Conservation (phyloP, 441 rosid species). For the Syzygium malaccense region DNA sequence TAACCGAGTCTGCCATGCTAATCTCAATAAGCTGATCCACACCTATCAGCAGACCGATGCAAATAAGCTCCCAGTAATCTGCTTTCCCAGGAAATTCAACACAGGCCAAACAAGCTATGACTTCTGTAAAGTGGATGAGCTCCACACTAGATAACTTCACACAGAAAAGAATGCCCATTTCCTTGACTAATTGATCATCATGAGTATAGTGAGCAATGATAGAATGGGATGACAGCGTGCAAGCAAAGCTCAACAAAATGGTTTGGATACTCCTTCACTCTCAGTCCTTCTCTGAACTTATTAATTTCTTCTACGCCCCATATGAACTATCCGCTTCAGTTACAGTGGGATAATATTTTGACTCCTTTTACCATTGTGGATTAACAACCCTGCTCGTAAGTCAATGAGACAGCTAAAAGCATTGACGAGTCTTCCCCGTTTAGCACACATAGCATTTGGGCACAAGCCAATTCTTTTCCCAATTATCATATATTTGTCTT, state of each 20-base stretch:
- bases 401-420: not conserved
- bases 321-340: not conserved
- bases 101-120: not conserved
- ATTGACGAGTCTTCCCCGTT: not conserved
- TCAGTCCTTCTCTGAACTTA: not conserved
- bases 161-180: not conserved
- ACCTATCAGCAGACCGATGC: not conserved
- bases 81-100: not conserved
- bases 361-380: not conserved
- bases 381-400: not conserved
- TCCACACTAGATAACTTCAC: not conserved
- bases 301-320: not conserved
- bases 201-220: not conserved
- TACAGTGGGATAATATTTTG: not conserved
- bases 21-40: not conserved
- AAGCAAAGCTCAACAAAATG: not conserved
- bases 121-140: not conserved
- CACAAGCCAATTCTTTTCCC: not conserved
- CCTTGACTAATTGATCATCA: not conserved
- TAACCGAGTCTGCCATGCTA: not conserved
- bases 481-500: not conserved
- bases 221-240: not conserved
- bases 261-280: not conserved
- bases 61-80: not conserved
- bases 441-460: not conserved